phyloP scores from a whole-genome alignment of 768 basidiomycete genomes.

The Psilocybe tampanensis region DNA sequence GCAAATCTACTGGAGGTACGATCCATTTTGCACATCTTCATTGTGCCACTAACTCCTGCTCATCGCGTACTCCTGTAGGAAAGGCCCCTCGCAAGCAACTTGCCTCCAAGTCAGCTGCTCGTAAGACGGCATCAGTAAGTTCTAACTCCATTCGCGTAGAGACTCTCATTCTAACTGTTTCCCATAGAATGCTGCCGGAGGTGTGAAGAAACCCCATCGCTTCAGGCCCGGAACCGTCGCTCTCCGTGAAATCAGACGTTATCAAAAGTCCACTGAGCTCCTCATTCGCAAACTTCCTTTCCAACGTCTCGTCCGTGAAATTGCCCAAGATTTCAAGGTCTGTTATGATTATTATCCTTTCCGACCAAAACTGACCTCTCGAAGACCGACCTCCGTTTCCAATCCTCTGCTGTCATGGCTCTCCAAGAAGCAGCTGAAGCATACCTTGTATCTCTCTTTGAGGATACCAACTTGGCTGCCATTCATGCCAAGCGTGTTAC shows the following conservation, averaged over 20 bases:
- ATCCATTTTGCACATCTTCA: not conserved
- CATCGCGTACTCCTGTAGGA: slow-evolving; percentile 30
- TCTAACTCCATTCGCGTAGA: not conserved
- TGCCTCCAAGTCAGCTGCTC: slow-evolving; percentile 59
- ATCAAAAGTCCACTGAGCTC: slow-evolving; percentile 66
- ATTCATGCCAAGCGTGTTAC: slow-evolving; percentile 63
- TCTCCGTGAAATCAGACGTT: slow-evolving; percentile 71
- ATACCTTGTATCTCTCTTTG: slow-evolving; percentile 74
- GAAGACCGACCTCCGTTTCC: slow-evolving; percentile 76
- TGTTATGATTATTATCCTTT: slow-evolving; percentile 4
- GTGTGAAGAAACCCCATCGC: slow-evolving; percentile 83
- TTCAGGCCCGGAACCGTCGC: slow-evolving; percentile 82
- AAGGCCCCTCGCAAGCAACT: slow-evolving; percentile 66
- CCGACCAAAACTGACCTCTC: not conserved
- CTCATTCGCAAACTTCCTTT: slow-evolving; percentile 69
- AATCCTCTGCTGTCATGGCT: slow-evolving; percentile 70
- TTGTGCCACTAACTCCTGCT: not conserved
- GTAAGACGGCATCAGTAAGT: slow-evolving; percentile 55
- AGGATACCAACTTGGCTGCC: slow-evolving; percentile 67
- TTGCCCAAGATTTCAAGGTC: slow-evolving; percentile 81
- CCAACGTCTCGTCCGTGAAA: slow-evolving; percentile 78
- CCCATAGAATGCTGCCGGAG: slow-evolving; percentile 51
- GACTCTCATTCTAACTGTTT: not conserved
- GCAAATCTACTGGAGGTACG: slow-evolving; percentile 75
- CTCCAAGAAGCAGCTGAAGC: slow-evolving; percentile 70